Base-by-base conservation (phyloP, 2,329 filamentous ascomycete species). In the Colletotrichum cereale region DNA sequence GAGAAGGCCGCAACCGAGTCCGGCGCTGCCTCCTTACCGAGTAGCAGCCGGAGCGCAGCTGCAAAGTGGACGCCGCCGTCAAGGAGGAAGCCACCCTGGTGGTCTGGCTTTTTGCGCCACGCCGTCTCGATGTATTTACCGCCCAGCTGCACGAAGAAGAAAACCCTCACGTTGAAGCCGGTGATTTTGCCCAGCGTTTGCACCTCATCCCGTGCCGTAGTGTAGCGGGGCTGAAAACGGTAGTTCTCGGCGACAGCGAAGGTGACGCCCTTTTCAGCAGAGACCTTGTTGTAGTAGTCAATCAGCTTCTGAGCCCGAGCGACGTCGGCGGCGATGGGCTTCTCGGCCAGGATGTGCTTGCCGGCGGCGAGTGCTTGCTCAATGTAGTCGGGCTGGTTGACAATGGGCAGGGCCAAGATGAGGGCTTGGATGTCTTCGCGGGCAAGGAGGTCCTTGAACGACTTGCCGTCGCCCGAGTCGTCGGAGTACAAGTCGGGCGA, bases 41-140 rank as follows among this genome's bases (percentile, higher is more conserved):
- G 82, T 52, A 95, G 77, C 40, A 88, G 79, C 21, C 92, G 84
- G 61, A 91, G 85, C 0, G 82, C 90, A 10, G 92, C 92, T 8
- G 90, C 84, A 72, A 89, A 91, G 79, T 95, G 93, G 34, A 95
- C 91, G 53, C 93, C 93, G 18, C 89, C 92, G 77, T 95, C 93
- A 2, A 95, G 87, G 66, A 95, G 79, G 78, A 94, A 95, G 0
- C 93, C 93, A 66, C 93, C 93, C 80, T 94, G 92, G 78, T 93
- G 88, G 63, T 87, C 84, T 1, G 93, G 92, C 66, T 82, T 86
- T 79, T 91, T 91, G 66, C 93, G 89, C 93, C 92, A 72, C n/a
- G 66, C 60, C 26, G 70, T 72, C 70, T 72, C 70, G 16, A 72
- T 72, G 66, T 72, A 72, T 48, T 72, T 71, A 26, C 70, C 70